Percentiles rank a stretch among this genome's conserved stretches.
phyloP scores from a whole-genome alignment of 2,329 filamentous ascomycete species.

The Trichoderma hamatum region DNA sequence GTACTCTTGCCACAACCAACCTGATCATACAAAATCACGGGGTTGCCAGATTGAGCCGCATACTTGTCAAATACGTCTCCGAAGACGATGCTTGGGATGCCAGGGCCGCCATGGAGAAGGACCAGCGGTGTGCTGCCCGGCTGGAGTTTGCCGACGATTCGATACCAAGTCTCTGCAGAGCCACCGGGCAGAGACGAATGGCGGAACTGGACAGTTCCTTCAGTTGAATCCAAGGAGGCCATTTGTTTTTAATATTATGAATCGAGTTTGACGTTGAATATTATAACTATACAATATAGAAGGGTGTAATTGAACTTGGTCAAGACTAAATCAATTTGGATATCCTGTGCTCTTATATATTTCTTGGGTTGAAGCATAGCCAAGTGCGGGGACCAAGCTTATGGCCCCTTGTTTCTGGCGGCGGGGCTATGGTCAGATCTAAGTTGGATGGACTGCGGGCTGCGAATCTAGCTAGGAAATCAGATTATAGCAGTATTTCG shows the following conservation, averaged over 20 bases:
- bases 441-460: no score
- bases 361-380: no score
- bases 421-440: no score
- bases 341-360: no score
- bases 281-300: no score
- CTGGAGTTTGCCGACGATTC: neutral
- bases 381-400: no score
- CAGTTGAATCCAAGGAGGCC: neutral
- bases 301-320: no score
- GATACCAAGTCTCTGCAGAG: neutral
- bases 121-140: neutral
- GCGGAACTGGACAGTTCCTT: neutral
- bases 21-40: neutral
- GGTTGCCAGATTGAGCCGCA: neutral
- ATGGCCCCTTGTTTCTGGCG: no score
- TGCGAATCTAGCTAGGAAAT: no score
- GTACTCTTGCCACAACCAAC: neutral
- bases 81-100: neutral
- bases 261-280: neutral
- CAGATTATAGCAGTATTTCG: no score
- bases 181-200: neutral
- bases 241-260: neutral
- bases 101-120: neutral
- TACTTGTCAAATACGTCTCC: neutral
- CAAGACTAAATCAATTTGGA: no score